phyloP scores from a whole-genome alignment of 345 rosid genomes.

The Dimocarpus longan region DNA sequence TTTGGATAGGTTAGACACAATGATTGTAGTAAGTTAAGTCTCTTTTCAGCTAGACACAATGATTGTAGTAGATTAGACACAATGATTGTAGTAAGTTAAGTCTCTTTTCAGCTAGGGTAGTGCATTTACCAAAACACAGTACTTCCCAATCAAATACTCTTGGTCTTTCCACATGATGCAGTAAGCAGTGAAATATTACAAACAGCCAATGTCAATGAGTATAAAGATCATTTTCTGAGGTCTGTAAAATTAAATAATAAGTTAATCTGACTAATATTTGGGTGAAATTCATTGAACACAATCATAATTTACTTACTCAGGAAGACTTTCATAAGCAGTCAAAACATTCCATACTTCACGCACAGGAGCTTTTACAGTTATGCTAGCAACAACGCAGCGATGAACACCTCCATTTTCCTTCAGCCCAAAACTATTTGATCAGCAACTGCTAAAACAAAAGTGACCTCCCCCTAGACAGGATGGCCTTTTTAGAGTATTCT shows the following conservation, averaged over 20 bases:
- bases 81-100: too few relatives aligned
- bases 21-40: not conserved
- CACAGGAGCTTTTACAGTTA: slow-evolving; percentile 95
- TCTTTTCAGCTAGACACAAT: not conserved
- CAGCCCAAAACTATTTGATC: slow-evolving; percentile 48
- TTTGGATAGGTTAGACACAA: not conserved
- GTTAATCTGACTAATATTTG: not conserved
- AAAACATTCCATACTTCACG: slow-evolving; percentile 93
- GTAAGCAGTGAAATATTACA: not conserved
- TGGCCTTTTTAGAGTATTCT: slow-evolving; percentile 26
- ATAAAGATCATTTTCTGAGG: not conserved
- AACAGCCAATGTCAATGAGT: not conserved
- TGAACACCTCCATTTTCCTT: slow-evolving; percentile 98
- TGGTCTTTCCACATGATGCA: not conserved
- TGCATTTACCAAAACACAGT: not conserved
- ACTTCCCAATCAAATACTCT: not conserved
- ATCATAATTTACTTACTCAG: slow-evolving; percentile 63
- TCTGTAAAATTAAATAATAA: not conserved
- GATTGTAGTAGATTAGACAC: too few relatives aligned
- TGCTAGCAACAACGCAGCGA: slow-evolving; percentile 91
- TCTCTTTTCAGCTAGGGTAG: not conserved
- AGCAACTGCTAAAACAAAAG: slow-evolving; percentile 32
- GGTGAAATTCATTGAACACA: not conserved
- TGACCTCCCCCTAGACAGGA: slow-evolving; percentile 20
- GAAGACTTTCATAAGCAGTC: slow-evolving; percentile 91